Conservation (phyloP, 2,329 filamentous ascomycete species). For the Alternaria angustiovoidea region DNA sequence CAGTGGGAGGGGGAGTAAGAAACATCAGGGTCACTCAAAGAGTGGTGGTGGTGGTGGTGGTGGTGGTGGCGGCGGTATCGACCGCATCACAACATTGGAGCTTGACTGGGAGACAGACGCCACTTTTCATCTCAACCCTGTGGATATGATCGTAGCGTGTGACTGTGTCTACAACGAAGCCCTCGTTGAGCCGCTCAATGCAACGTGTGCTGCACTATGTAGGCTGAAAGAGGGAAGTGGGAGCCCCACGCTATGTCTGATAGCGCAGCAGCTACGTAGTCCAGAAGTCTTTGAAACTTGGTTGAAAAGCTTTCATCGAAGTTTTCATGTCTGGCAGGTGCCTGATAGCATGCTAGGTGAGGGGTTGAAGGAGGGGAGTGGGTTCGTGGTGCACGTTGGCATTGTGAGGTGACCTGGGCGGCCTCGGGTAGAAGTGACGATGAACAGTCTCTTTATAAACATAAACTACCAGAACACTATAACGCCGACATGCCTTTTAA, state of each 20-base stretch:
- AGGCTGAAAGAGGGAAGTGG: conserved; percentile 56
- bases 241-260: conserved; percentile 73
- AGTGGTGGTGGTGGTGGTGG: not conserved
- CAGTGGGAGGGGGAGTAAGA: conserved; percentile 17
- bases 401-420: conserved; percentile 29
- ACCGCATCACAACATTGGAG: conserved; percentile 19
- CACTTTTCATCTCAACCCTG: conserved; percentile 58
- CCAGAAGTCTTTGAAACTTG: conserved; percentile 86
- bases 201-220: conserved; percentile 80
- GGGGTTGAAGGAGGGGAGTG: conserved; percentile 69
- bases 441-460: not conserved
- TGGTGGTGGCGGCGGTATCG: conserved; percentile 42
- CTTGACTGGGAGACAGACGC: conserved; percentile 83
- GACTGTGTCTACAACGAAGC: conserved; percentile 97
- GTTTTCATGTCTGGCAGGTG: conserved; percentile 80
- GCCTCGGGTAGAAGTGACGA: not conserved
- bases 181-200: conserved; percentile 81
- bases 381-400: conserved; percentile 85
- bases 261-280: conserved; percentile 89
- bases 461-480: not conserved
- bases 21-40: conserved; percentile 31
- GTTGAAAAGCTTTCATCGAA: conserved; percentile 71
- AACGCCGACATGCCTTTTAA: not conserved
- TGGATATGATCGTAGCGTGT: conserved; percentile 82
- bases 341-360: conserved; percentile 68